Base-by-base conservation (phyloP, 371 early-diverging fungal species). In the Apophysomyces ossiformis region DNA sequence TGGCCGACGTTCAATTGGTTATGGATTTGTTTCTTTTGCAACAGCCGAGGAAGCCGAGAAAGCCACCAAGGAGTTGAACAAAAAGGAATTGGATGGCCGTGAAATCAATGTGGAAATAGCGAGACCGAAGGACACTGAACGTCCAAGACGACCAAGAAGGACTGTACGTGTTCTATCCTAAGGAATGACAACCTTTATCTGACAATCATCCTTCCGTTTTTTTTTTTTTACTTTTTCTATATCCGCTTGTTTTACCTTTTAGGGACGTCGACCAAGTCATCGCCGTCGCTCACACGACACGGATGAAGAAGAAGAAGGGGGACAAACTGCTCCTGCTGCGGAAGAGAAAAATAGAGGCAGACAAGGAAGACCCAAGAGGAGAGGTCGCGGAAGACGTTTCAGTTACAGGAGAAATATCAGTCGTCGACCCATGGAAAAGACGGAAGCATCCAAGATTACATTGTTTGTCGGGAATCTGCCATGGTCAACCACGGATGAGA, bases 391-490 rank as follows among this genome's bases (percentile, higher is more conserved):
- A 32, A 58, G 63, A 38, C 66, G 66, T 36, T 26, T 65, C 26
- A 57, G 67, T 44, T 67, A 69, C 39, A 67, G 67, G 41, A 50
- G 64, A 43, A 37, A 57, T 21, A 50, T 45, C 11, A 45, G 39
- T 59, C 62, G 68, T 47, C 50, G 41, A 21, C 37, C 60, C 26
- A 56, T 37, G 32, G 47, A 62, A 26, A 68, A 68, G 35, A 87
- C 87, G 46, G 90, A 87, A 43, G 92, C 87, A 36, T 93, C 93
- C 59, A 89, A 92, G 73, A 95, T 91, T 5, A 90, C 89, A 12
- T 77, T 95, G 46, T 97, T 94, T 81, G 93, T 97, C 58, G 93
- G 95, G 69, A 97, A 96, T 83, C 77, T 97, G 45, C 96, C 98
- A 41, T 96, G 91, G 80, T 79, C 90, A 44, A 87, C 94, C 60